phyloP scores from a whole-genome alignment of 352 stramenopile species.

The Pythium utonaiense region DNA sequence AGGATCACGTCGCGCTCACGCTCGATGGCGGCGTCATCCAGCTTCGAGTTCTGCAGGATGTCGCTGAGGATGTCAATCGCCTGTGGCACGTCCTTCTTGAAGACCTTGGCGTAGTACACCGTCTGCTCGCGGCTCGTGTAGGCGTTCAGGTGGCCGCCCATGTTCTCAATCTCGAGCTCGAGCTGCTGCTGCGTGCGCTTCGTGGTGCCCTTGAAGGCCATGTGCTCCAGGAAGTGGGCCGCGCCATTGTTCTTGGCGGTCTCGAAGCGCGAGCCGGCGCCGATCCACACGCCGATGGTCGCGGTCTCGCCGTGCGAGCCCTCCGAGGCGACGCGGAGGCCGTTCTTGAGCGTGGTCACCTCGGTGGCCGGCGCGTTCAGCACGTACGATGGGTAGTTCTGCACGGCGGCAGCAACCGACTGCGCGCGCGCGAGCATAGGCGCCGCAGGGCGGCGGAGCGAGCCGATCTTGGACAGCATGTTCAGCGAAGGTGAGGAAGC shows the following conservation, averaged over 20 bases:
- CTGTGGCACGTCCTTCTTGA: conserved; percentile 97
- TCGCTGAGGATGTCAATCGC: conserved; percentile 99
- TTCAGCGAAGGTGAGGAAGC: background rate
- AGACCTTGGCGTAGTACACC: conserved; percentile 99
- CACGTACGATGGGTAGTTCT: conserved; percentile 87
- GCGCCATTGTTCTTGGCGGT: conserved; percentile 98
- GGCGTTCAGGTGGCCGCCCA: conserved; percentile 99
- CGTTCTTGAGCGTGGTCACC: conserved; percentile 95
- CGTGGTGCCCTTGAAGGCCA: conserved; percentile 99
- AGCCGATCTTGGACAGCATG: conserved; percentile 73
- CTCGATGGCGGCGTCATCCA: conserved; percentile 95
- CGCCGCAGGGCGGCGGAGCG: conserved; percentile 36
- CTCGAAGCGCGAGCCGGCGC: conserved; percentile 97
- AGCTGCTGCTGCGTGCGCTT: conserved; percentile 97
- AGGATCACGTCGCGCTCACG: conserved; percentile 99
- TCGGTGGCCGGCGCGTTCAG: conserved; percentile 94
- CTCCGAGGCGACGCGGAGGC: conserved; percentile 97
- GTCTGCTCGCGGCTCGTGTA: conserved; percentile 99
- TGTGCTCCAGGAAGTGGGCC: conserved; percentile 99
- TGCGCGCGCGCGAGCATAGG: conserved; percentile 59
- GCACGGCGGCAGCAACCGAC: conserved; percentile 58
- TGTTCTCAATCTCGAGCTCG: conserved; percentile 99
- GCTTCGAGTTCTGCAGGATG: conserved; percentile 98
- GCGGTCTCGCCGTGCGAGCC: conserved; percentile 96
- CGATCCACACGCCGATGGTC: conserved; percentile 98